Evolutionary conservation across 257 asterid genomes (phyloP), one percentile per base, ranked within the genome.

Genomic region (Gentiana dahurica): DNA sequence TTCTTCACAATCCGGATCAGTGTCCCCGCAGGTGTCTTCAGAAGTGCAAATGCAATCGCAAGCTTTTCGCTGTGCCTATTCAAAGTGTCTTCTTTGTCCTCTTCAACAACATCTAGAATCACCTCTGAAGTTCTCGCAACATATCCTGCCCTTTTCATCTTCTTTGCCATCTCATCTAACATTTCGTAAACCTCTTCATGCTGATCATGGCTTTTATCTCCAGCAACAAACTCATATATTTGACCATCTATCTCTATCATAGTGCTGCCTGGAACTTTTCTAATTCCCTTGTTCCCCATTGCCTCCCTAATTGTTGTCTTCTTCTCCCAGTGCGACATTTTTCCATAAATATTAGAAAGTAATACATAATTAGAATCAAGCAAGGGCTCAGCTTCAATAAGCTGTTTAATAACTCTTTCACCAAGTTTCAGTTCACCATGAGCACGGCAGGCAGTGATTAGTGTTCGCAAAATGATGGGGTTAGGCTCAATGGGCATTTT

Each of bases 191-290:
- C 77, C 73, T 71, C 67, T 43, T 52, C 32, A 36, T 62, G 60
- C n/a, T 73, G 61, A 5, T 33, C 13, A 4, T 75, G 81, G 24
- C 74, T 66, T 73, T 71, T 75, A 62, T 82, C 87, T 13, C 88
- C 86, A 0, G 83, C 76, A 12, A 80, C 80, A 62, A 78, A 75
- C 70, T 81, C 87, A 50, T 65, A 54, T 10, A 75, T 77, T 47
- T 66, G 68, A 49, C 54, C 73, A 60, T 59, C 79, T 13, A 76
- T 73, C 74, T 80, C 95, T 36, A 86, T 71, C 87, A 83, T 76
- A 46, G 86, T 75, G 71, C 85, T 83, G 12, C 95, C 95, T 1
- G 95, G 87, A 36, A 62, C 68, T 74, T 87, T 87, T 54, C 62
- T 74, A 37, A 84, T 69, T 64, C 87, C 94, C 57, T 76, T 84